A percentile compares a stretch with the other conserved stretches of the same genome.
These are phyloP conservation scores for Phytophthora syringae DNA, from an alignment of 352 stramenopile genomes.

Conservation along the genomic window DNA sequence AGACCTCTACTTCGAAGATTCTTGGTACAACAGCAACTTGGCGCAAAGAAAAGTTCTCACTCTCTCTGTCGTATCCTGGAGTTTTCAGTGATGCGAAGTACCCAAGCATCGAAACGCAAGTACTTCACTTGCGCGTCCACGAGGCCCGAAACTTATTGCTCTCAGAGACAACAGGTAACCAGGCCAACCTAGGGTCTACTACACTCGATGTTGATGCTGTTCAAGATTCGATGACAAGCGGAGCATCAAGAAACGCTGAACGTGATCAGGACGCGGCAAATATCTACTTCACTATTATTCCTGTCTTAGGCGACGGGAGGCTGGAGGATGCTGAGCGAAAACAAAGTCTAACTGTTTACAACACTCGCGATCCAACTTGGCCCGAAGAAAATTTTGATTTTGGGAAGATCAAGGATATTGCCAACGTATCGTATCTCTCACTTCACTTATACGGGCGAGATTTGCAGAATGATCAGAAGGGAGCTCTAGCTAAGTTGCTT, in stretches of 20 bases:
- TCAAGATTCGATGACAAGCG: conserved; percentile 1
- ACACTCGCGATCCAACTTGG: conserved; percentile 63
- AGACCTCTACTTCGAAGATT: conserved; percentile 40
- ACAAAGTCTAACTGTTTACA: conserved; percentile 76
- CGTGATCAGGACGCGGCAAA: conserved; percentile 35
- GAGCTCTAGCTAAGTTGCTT: conserved; percentile 43
- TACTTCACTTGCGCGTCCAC: conserved; percentile 55
- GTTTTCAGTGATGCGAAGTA: conserved; percentile 57
- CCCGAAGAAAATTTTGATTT: conserved; percentile 72
- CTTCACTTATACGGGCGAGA: conserved; percentile 76
- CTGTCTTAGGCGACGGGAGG: conserved; percentile 51
- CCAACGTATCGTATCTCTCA: conserved; percentile 65
- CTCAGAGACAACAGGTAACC: conserved; percentile 3
- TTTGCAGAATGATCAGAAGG: conserved; percentile 41
- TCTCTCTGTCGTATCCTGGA: conserved; percentile 70
- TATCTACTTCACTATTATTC: conserved; percentile 77
- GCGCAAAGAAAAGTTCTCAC: conserved; percentile 67
- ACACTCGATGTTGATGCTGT: conserved; percentile 5
- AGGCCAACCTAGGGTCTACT: background rate
- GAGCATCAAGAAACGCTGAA: conserved; percentile 18
- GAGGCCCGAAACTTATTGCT: conserved; percentile 51
- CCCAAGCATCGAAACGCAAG: conserved; percentile 39
- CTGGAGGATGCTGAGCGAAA: conserved; percentile 50
- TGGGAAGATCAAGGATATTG: conserved; percentile 54
- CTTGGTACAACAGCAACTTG: conserved; percentile 42